Evolutionary conservation across 2,329 filamentous ascomycete genomes (phyloP), one percentile per base, ranked within the genome.

Genomic region (Xylaria sp.): DNA sequence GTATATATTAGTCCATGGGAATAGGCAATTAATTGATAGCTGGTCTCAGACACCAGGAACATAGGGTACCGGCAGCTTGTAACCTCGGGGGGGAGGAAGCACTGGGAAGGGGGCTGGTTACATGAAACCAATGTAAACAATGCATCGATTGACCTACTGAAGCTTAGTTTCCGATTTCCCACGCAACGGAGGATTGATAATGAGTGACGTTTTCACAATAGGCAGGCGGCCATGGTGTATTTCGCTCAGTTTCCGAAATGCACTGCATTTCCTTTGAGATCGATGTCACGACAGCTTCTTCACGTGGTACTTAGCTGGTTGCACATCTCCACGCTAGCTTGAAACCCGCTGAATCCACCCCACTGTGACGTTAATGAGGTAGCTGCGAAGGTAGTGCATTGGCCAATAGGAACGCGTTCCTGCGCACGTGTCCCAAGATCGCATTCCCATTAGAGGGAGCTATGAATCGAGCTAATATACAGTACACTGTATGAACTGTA

Each of bases 1-100:
- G 59, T 20, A 76, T 39, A 54, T 76, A 70, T 78, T 86, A 80
- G 71, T 85, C 81, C 74, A 88, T 87, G 78, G 88, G 85, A 83
- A 87, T 85, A 76, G 70, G 65, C 51, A 63, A n/a, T n/a, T 39
- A 39, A 34, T 67, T 25, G 51, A 39, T 25, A 50, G 63, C 20
- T 55, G 15, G 25, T 39, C 28, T 59, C 28, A 48, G 46, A 37
- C 44, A 44, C 63, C 32, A 62, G 41, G 7, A 60, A 57, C 62
- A 51, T 50, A 61, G 25, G 18, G 52, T 32, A 20, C 23, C 28
- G 13, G 32, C 41, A 20, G 25, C 34, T n/a, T n/a, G n/a, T n/a
- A n/a, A n/a, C n/a, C n/a, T 60, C 15, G 34, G n/a, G 32, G 46
- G 48, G 7, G 59, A 28, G 32, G 9, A 52, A 52, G 37, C 5